Base-by-base conservation (phyloP, 2,329 filamentous ascomycete species). In the Sporothrix phasma region DNA sequence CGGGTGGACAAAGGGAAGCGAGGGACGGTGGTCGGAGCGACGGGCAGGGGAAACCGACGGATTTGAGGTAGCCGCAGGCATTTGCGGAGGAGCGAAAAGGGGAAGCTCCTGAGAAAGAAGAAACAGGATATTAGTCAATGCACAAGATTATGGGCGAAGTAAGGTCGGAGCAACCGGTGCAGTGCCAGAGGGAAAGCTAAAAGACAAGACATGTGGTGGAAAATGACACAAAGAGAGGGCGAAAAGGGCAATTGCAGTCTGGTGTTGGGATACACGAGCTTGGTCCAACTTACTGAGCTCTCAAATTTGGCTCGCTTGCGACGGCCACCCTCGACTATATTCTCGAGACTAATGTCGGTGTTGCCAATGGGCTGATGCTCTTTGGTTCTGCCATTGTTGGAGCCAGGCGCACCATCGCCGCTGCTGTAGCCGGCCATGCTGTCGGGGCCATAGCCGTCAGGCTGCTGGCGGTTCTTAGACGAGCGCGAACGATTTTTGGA, bases 311-410 rank as follows among this genome's bases (percentile, higher is more conserved):
- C 90, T 73, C 92, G 86, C 81, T 97, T 97, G 73, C 94, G 88
- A 76, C 94, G 88, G 69, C 93, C 92, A 73, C 95, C 94, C 77
- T 97, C 93, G 67, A 99, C 89, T 75, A 99, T 97, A 74, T 99
- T 99, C 70, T 97, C 92, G 70, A 97, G 85, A 74, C 93, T 97
- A 73, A 99, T 99, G 70, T 99, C 94, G 17, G 94, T 96, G 74
- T 91, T 97, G 58, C 90, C 92, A 71, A 96, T 85, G 60, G 66
- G 47, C 63, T 68, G 66, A 68, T 91, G 88, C 71, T 97, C 92
- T 75, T 90, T 92, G 70, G 83, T 84, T 74, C 89, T 89, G 71
- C 89, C 87, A 65, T 88, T 88, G 69, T 88, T 82, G 63, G 90
- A 92, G 69, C 85, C 88, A 67, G 89, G 84, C 31, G 87, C 90